Percentiles rank a stretch among this genome's conserved stretches.
phyloP scores from a whole-genome alignment of 129 eudicot genomes.

The Gnaphalium uliginosum region DNA sequence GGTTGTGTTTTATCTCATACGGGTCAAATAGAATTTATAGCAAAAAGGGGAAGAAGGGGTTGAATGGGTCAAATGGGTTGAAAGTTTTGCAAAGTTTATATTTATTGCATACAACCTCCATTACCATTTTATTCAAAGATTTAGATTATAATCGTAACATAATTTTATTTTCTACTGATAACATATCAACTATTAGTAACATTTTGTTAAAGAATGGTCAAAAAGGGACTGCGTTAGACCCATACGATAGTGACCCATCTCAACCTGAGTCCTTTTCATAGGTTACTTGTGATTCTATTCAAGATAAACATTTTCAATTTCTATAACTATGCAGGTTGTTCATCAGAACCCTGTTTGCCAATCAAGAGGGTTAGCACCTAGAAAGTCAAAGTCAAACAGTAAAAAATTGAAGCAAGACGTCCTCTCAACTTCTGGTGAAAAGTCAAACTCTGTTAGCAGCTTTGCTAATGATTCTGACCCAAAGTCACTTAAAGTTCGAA shows the following conservation, averaged over 20 bases:
- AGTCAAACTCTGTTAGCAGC: slow-evolving; percentile 36
- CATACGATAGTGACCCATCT: background rate
- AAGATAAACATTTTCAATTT: slow-evolving; percentile 32
- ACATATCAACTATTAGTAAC: no score
- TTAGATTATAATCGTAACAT: background rate
- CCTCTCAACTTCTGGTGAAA: slow-evolving; percentile 36
- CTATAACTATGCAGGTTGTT: slow-evolving; percentile 50
- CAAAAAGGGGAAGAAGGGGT: no score
- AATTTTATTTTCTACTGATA: background rate
- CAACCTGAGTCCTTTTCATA: background rate
- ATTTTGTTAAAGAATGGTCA: no score
- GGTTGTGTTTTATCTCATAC: no score
- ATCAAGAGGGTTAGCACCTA: slow-evolving; percentile 39
- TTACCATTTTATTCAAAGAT: background rate
- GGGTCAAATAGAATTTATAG: no score
- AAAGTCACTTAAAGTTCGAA: slow-evolving; percentile 69
- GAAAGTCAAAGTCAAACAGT: slow-evolving; percentile 38
- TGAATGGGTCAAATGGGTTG: no score
- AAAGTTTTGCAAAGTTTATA: no score
- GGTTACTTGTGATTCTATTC: slow-evolving; percentile 11
- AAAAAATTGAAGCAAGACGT: slow-evolving; percentile 35
- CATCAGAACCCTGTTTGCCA: slow-evolving; percentile 44
- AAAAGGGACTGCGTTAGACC: no score
- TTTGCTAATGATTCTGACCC: slow-evolving; percentile 57
- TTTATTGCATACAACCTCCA: background rate